Conservation (phyloP, 2,329 filamentous ascomycete species). For the Aspergillus calidoustus region DNA sequence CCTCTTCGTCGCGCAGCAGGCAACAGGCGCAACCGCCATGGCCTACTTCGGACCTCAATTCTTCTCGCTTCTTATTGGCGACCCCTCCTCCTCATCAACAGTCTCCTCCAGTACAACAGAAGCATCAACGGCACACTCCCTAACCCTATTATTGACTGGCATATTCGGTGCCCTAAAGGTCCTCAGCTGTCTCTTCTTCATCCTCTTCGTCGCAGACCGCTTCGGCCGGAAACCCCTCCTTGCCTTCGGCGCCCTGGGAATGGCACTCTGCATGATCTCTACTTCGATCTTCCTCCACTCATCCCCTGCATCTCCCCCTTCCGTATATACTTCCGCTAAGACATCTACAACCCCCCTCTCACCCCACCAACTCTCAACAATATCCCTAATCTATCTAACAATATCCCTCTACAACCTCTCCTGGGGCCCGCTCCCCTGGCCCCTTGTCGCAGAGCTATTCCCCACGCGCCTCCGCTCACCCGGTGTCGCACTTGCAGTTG, state of each 20-base stretch:
- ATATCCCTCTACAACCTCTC: constrained; percentile 53
- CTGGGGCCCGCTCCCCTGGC: constrained; percentile 48
- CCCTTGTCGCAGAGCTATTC: constrained; percentile 46
- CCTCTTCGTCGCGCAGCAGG: constrained; percentile 58
- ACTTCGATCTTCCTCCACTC: constrained; percentile 53
- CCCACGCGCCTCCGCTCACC: constrained; percentile 45
- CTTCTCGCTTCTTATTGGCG: constrained; percentile 56
- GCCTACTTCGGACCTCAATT: constrained; percentile 62
- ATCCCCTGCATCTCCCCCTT: constrained; percentile 41
- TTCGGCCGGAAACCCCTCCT: constrained; percentile 59
- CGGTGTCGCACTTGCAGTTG: constrained; percentile 45
- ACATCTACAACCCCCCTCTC: constrained; percentile 43
- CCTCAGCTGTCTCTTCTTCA: constrained; percentile 54
- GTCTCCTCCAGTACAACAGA: not conserved
- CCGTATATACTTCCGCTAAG: not conserved
- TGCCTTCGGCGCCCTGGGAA: constrained; percentile 50
- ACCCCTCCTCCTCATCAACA: constrained; percentile 3
- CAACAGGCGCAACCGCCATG: constrained; percentile 59
- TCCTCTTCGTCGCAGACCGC: constrained; percentile 58
- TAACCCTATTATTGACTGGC: constrained; percentile 56
- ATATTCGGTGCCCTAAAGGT: constrained; percentile 62
- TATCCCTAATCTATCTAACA: constrained; percentile 60
- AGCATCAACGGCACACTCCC: constrained; percentile 31
- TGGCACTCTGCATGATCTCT: constrained; percentile 54
- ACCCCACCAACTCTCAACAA: constrained; percentile 54